Evolutionary conservation across 257 asterid genomes (phyloP).

Genomic region (Capsicum chinense): DNA sequence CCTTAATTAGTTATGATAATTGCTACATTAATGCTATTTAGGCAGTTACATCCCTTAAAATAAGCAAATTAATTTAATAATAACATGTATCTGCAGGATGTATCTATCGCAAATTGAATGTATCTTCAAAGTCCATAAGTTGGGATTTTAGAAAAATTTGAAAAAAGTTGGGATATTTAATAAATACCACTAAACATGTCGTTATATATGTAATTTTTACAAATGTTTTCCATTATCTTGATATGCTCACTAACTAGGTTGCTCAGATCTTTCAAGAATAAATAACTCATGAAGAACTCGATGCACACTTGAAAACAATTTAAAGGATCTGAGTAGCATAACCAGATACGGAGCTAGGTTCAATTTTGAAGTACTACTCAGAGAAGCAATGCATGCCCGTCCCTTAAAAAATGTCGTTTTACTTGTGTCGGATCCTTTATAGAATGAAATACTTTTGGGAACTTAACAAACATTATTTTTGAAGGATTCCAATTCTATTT

Average conservation of each 20-base stretch:
- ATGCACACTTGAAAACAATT: background rate
- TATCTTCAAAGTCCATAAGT: too few relatives aligned
- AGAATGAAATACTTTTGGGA: background rate
- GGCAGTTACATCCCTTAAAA: too few relatives aligned
- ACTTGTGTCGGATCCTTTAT: background rate
- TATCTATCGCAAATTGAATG: too few relatives aligned
- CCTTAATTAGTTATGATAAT: too few relatives aligned
- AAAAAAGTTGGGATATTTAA: too few relatives aligned
- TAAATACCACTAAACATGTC: too few relatives aligned
- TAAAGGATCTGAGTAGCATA: background rate
- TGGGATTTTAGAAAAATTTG: too few relatives aligned
- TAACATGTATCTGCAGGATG: too few relatives aligned
- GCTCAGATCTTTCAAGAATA: background rate
- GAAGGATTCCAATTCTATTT: background rate
- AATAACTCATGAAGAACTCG: background rate
- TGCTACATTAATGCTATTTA: too few relatives aligned
- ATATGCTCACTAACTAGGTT: background rate
- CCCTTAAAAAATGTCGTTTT: rapidly evolving
- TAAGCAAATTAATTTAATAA: too few relatives aligned
- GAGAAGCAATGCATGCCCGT: background rate
- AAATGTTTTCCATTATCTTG: background rate
- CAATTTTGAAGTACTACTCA: background rate
- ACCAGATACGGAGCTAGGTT: background rate
- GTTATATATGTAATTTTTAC: too few relatives aligned
- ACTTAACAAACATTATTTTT: too few relatives aligned